These are phyloP conservation scores for Acanthamoeba lenticulata DNA, from an alignment of 208 protist genomes.

Conservation along the genomic window DNA sequence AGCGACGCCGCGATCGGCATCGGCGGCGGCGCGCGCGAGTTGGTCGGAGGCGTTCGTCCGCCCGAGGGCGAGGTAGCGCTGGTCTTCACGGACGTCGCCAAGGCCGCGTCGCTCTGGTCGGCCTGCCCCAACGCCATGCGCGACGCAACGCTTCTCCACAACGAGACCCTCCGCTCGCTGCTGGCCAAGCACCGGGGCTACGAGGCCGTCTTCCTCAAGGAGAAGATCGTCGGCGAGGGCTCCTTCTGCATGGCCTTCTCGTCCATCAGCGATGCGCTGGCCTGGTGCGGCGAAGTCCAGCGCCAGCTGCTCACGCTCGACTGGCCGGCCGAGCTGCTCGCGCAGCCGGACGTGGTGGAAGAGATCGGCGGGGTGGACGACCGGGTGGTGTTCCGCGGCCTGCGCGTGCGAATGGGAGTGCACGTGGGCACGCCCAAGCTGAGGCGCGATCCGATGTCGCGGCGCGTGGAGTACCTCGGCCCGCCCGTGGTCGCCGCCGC, in stretches of 20 bases:
- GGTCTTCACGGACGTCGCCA: slow-evolving; percentile 41
- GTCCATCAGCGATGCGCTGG: neutral
- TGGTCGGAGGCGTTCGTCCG: neutral
- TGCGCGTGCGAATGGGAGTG: slow-evolving; percentile 29
- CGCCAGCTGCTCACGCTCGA: neutral
- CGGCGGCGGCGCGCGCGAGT: neutral
- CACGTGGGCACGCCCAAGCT: neutral
- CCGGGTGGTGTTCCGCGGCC: neutral
- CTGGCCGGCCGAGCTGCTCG: slow-evolving; percentile 19
- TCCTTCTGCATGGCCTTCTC: neutral
- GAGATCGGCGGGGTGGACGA: neutral
- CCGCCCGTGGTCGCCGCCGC: neutral
- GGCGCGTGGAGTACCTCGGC: neutral
- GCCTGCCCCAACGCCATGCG: slow-evolving; percentile 4
- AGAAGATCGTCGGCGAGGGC: neutral
- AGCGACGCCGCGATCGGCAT: neutral
- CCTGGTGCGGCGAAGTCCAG: neutral
- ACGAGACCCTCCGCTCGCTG: slow-evolving; percentile 6
- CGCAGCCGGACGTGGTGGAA: neutral
- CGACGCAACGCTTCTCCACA: slow-evolving; percentile 58
- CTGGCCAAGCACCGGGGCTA: neutral
- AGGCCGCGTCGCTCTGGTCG: slow-evolving; percentile 33
- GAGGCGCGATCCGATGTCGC: neutral
- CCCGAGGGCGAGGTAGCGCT: slow-evolving; percentile 18
- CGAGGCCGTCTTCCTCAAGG: slow-evolving; percentile 38